Evolutionary conservation across 306 rosid genomes (phyloP).

Genomic region (Bauhinia variegata): DNA sequence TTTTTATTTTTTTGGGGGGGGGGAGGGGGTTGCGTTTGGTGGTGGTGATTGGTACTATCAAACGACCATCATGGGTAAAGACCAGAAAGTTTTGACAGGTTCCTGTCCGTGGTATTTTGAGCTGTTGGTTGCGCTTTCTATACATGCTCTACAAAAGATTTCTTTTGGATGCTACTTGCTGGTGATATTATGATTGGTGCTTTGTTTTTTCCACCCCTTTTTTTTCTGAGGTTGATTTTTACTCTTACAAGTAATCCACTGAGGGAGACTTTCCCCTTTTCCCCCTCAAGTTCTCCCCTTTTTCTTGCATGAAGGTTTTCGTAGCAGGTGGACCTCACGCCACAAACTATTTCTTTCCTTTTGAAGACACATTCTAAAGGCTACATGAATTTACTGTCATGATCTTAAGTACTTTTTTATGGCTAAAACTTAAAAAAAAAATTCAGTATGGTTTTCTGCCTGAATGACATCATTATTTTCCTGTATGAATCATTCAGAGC

Average conservation of each 20-base stretch:
- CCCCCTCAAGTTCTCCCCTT: background rate
- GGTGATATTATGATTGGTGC: background rate
- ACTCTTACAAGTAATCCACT: background rate
- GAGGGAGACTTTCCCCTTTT: conserved; percentile 1
- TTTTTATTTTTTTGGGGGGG: background rate
- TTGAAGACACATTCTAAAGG: conserved; percentile 13
- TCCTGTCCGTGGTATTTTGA: background rate
- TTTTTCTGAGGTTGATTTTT: background rate
- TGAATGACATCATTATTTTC: conserved; percentile 28
- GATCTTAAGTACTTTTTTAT: background rate
- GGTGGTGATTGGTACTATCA: background rate
- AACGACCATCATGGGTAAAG: background rate
- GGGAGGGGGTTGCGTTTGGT: conserved; percentile 22
- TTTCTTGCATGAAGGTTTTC: background rate
- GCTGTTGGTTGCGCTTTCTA: conserved; percentile 3
- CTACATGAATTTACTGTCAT: background rate
- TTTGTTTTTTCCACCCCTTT: conserved; percentile 27
- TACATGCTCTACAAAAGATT: background rate
- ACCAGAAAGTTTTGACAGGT: background rate
- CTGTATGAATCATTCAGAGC: conserved; percentile 53
- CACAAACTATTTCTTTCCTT: conserved; percentile 9
- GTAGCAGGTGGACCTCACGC: conserved; percentile 10
- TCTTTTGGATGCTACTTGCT: conserved; percentile 1
- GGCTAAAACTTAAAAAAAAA: conserved; percentile 18
- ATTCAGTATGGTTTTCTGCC: conserved; percentile 20